phyloP scores from a whole-genome alignment of 179 eudicot species.

The Spinacia oleracea region DNA sequence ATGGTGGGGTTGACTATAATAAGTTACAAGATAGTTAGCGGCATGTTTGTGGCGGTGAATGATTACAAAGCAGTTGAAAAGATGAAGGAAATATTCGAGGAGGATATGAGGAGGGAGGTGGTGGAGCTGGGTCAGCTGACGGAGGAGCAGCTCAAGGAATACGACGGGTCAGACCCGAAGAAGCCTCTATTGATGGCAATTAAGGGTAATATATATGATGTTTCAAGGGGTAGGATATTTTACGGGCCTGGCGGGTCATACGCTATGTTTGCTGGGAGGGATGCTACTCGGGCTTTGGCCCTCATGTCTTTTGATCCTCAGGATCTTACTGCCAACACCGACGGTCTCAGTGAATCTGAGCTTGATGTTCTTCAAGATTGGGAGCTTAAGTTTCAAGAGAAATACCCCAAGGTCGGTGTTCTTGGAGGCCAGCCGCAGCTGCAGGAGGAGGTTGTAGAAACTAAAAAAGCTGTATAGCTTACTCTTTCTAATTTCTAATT shows the following conservation, averaged over 20 bases:
- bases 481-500: too few species aligned
- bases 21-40: slow-evolving; percentile 58
- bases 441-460: too few species aligned
- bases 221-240: slow-evolving; percentile 56
- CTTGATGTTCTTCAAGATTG: slow-evolving; percentile 70
- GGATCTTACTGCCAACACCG: slow-evolving; percentile 66
- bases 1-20: slow-evolving; percentile 43
- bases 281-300: slow-evolving; percentile 79
- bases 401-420: slow-evolving; percentile 74
- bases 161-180: slow-evolving; percentile 38
- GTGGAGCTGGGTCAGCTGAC: slow-evolving; percentile 38
- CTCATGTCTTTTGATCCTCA: slow-evolving; percentile 75
- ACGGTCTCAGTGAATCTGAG: slow-evolving; percentile 61
- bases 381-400: slow-evolving; percentile 80
- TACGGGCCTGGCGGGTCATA: slow-evolving; percentile 87
- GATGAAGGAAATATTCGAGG: slow-evolving; percentile 31
- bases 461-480: slow-evolving; percentile 16
- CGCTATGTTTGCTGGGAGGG: slow-evolving; percentile 73
- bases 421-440: too few species aligned
- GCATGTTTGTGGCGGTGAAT: slow-evolving; percentile 55
- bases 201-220: slow-evolving; percentile 44
- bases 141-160: slow-evolving; percentile 30
- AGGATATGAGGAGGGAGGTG: slow-evolving; percentile 28
- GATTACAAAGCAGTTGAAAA: slow-evolving; percentile 47
- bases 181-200: slow-evolving; percentile 46